Conservation (phyloP, 2,329 filamentous ascomycete genomes). For the Epichloe hybrida region DNA sequence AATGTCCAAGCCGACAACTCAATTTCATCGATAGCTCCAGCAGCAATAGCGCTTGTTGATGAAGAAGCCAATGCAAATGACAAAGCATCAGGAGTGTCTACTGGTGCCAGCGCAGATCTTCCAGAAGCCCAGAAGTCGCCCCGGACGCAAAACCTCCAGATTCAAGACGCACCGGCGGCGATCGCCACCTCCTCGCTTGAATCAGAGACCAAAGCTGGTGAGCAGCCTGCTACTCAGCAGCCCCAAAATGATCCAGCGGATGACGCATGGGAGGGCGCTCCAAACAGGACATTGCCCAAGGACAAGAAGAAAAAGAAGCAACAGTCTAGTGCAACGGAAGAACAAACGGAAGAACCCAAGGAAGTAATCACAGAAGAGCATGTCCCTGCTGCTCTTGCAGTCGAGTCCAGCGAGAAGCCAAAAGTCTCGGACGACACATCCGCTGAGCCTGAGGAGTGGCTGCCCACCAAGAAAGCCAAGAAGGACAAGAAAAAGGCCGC, state of each 20-base stretch:
- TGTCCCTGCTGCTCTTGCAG: neutral
- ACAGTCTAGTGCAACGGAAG: neutral
- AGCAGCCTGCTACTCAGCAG: neutral
- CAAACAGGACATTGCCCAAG: slow-evolving; percentile 13
- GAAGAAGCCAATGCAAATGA: neutral
- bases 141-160: neutral
- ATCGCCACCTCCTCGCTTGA: neutral
- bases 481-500: slow-evolving; percentile 25
- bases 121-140: neutral
- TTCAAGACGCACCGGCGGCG: neutral
- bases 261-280: neutral
- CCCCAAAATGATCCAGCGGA: neutral
- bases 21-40: neutral
- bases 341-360: neutral
- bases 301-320: slow-evolving; percentile 13
- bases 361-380: neutral
- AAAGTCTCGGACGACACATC: slow-evolving; percentile 1
- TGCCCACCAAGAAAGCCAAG: slow-evolving; percentile 15
- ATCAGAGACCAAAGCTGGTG: neutral
- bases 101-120: neutral
- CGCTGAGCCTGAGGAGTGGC: slow-evolving; percentile 5
- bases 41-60: neutral
- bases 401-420: neutral
- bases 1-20: neutral
- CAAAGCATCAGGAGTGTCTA: neutral